A percentile compares a stretch with the other conserved stretches of the same genome.
These are phyloP conservation scores for Penicillium sp. DNA, from an alignment of 2,329 filamentous ascomycete species.

Conservation along the genomic window DNA sequence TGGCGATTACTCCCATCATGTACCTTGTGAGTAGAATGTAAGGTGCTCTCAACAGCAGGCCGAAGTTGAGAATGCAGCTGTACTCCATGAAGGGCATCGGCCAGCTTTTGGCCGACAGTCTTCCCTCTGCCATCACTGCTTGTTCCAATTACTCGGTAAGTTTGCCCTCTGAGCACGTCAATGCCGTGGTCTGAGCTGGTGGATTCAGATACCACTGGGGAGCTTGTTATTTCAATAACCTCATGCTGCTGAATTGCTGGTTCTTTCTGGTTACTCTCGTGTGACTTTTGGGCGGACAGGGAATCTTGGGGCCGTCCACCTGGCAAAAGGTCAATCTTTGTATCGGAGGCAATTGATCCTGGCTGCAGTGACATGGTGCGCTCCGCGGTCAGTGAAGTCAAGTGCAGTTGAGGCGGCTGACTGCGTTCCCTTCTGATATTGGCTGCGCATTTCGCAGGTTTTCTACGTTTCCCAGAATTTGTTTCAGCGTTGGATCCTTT, in stretches of 20 bases:
- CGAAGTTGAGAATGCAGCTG: neutral
- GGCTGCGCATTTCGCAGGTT: neutral
- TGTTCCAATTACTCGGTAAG: neutral
- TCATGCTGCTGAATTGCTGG: neutral
- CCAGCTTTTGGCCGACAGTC: slow-evolving; percentile 23
- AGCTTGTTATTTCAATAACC: slow-evolving; percentile 14
- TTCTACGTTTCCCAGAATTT: slow-evolving; percentile 12
- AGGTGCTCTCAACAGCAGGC: neutral
- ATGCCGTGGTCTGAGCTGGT: neutral
- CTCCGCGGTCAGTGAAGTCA: slow-evolving; percentile 1
- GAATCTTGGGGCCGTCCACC: neutral
- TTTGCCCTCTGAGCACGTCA: neutral
- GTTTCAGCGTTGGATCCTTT: slow-evolving; percentile 2
- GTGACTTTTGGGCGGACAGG: neutral
- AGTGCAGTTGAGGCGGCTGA: slow-evolving; percentile 3
- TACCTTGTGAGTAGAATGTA: neutral
- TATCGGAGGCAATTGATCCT: neutral
- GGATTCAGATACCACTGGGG: neutral
- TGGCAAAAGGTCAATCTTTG: neutral
- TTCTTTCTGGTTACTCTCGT: neutral
- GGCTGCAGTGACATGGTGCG: neutral
- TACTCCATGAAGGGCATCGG: slow-evolving; percentile 18
- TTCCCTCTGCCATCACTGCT: slow-evolving; percentile 20
- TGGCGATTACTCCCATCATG: neutral
- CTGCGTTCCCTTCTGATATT: neutral